Conservation (phyloP, 768 basidiomycete species). For the Flagelloscypha sp. region DNA sequence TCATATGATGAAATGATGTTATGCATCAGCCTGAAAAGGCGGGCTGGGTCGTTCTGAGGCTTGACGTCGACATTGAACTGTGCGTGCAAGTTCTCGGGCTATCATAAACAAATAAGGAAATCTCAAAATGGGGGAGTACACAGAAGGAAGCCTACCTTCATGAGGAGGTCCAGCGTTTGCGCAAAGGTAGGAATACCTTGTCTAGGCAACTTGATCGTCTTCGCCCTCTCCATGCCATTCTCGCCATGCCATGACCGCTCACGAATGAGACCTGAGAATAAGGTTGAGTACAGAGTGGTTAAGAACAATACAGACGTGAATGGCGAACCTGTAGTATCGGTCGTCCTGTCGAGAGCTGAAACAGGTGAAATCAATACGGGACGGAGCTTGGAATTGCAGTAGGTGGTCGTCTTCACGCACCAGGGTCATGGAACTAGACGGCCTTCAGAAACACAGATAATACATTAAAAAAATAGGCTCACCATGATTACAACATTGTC, state of each 20-base stretch:
- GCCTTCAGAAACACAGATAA: too few species aligned
- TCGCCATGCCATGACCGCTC: slow-evolving; percentile 65
- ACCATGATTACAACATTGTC: slow-evolving; percentile 88
- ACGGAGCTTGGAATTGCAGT: slow-evolving; percentile 10
- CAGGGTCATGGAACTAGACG: slow-evolving; percentile 96
- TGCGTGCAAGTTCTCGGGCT: slow-evolving; percentile 72
- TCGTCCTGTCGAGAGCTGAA: slow-evolving; percentile 68
- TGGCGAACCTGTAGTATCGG: slow-evolving; percentile 56
- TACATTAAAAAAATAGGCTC: too few species aligned
- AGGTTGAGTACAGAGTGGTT: neutral
- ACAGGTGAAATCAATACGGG: slow-evolving; percentile 15
- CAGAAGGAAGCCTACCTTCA: slow-evolving; percentile 45
- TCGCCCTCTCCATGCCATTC: slow-evolving; percentile 67
- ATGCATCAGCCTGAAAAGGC: slow-evolving; percentile 78
- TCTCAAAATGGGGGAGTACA: slow-evolving; percentile 10
- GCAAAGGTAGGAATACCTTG: slow-evolving; percentile 88
- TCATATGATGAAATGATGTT: slow-evolving; percentile 51
- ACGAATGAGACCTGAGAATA: slow-evolving; percentile 49
- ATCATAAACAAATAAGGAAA: slow-evolving; percentile 5
- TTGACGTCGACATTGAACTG: slow-evolving; percentile 91
- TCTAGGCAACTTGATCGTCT: slow-evolving; percentile 70
- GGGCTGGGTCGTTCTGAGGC: slow-evolving; percentile 81
- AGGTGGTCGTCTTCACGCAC: slow-evolving; percentile 29
- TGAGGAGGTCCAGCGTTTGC: slow-evolving; percentile 73
- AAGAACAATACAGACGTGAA: too few species aligned